Conservation (phyloP, 1,284 basidiomycete species). For the Sutorius eximius region DNA sequence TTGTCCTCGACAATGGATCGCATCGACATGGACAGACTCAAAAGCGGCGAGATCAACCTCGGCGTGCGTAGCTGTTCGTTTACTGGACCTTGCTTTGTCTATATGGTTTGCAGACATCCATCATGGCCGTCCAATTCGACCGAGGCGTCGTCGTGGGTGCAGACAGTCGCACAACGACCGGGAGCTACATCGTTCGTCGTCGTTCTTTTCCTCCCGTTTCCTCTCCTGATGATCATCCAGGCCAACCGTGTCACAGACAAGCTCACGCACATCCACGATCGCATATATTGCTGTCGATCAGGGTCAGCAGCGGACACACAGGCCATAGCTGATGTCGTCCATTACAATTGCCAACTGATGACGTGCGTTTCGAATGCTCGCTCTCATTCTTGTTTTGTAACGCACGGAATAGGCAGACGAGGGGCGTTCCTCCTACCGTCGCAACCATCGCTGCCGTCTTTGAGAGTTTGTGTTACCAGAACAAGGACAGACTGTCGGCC, state of each 20-base stretch:
- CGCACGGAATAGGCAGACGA: constrained; percentile 55
- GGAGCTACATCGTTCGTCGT: constrained; percentile 85
- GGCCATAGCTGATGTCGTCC: constrained; percentile 92
- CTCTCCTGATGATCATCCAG: constrained; percentile 38
- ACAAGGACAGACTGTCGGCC: constrained; percentile 87
- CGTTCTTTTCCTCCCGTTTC: not conserved
- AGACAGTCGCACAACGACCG: constrained; percentile 95
- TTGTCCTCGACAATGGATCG: constrained; percentile 53
- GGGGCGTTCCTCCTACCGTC: constrained; percentile 73
- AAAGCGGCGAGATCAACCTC: constrained; percentile 91
- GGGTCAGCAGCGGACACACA: constrained; percentile 98
- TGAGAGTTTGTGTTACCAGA: constrained; percentile 90
- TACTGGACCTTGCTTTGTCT: not conserved
- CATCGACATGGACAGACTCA: constrained; percentile 77
- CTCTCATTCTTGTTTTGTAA: constrained; percentile 4
- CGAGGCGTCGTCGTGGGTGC: constrained; percentile 96
- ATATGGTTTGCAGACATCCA: constrained; percentile 74
- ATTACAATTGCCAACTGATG: constrained; percentile 84
- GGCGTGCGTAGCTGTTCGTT: constrained; percentile 61
- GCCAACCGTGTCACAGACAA: constrained; percentile 99
- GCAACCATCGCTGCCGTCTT: constrained; percentile 83
- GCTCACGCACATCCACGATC: constrained; percentile 94
- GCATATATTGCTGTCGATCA: constrained; percentile 98
- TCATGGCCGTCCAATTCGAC: constrained; percentile 98
- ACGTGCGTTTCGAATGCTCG: constrained; percentile 45